phyloP scores from a whole-genome alignment of 768 basidiomycete species.

The Daedaleopsis sinensis region DNA sequence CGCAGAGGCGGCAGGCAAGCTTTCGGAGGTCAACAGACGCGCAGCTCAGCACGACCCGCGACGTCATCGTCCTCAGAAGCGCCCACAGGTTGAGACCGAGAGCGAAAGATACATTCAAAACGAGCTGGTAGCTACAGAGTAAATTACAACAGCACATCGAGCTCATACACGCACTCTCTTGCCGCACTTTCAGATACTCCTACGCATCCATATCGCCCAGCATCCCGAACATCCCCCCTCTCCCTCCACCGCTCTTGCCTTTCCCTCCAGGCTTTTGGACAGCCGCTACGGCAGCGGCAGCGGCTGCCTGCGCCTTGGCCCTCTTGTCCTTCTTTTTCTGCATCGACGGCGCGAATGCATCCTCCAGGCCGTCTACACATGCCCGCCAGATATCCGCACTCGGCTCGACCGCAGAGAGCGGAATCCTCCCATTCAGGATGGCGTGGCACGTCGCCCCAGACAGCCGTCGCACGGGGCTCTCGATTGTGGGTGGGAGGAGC shows the following conservation, averaged over 20 bases:
- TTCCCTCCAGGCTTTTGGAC: slow-evolving; percentile 9
- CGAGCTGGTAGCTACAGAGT: background rate
- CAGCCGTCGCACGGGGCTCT: slow-evolving; percentile 49
- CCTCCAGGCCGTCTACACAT: slow-evolving; percentile 46
- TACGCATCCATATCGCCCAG: slow-evolving; percentile 44
- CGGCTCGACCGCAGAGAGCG: slow-evolving; percentile 11
- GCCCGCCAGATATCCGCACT: slow-evolving; percentile 49
- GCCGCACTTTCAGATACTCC: background rate
- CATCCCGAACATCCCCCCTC: slow-evolving; percentile 44
- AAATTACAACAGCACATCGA: background rate
- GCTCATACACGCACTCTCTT: background rate
- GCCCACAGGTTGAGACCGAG: no score
- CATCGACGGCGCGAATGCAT: slow-evolving; percentile 41
- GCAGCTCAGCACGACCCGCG: no score
- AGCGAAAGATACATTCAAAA: no score
- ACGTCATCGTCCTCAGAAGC: no score
- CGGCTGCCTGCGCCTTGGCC: slow-evolving; percentile 15
- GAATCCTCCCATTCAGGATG: slow-evolving; percentile 38
- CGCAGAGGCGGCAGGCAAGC: no score
- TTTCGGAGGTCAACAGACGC: no score
- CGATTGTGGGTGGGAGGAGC: slow-evolving; percentile 52
- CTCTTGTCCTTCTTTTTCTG: slow-evolving; percentile 46
- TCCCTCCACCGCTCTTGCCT: slow-evolving; percentile 27
- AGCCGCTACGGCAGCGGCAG: background rate
- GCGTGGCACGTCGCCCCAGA: slow-evolving; percentile 66